Evolutionary conservation across 2,329 filamentous ascomycete species (phyloP).

Genomic region (Aureobasidium sp.): DNA sequence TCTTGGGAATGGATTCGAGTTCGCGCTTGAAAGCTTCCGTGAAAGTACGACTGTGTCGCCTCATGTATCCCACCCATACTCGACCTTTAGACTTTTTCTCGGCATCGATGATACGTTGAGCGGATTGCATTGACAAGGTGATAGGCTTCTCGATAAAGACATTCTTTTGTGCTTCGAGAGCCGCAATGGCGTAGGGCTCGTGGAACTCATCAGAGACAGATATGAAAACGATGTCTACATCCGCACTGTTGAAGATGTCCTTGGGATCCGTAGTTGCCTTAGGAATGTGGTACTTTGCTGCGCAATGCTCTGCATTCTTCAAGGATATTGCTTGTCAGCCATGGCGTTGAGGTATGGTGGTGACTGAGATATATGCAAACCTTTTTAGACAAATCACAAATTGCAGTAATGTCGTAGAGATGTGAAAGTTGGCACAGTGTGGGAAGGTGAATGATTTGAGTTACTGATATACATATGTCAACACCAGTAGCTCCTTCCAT

Average conservation of each 20-base stretch:
- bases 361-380: slow-evolving; percentile 18
- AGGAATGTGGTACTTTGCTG: slow-evolving; percentile 29
- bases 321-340: not conserved
- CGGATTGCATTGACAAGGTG: slow-evolving; percentile 42
- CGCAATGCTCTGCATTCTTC: slow-evolving; percentile 32
- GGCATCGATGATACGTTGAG: slow-evolving; percentile 44
- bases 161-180: slow-evolving; percentile 49
- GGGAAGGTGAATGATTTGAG: slow-evolving; percentile 49
- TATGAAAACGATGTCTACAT: slow-evolving; percentile 51
- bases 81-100: slow-evolving; percentile 38
- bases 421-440: slow-evolving; percentile 39
- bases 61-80: slow-evolving; percentile 56
- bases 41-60: slow-evolving; percentile 54
- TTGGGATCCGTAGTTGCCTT: slow-evolving; percentile 32
- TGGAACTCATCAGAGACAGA: slow-evolving; percentile 50
- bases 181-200: slow-evolving; percentile 44
- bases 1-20: slow-evolving; percentile 43
- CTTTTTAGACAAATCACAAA: slow-evolving; percentile 45
- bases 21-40: slow-evolving; percentile 47
- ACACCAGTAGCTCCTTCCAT: not conserved
- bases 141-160: slow-evolving; percentile 56
- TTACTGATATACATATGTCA: slow-evolving; percentile 25
- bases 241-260: slow-evolving; percentile 37
- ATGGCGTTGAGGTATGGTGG: not conserved
- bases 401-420: slow-evolving; percentile 40